Percentiles rank a stretch among this genome's conserved stretches.
Conservation (phyloP, 2,329 filamentous ascomycete species). For the Ceratocystis colombiana region DNA sequence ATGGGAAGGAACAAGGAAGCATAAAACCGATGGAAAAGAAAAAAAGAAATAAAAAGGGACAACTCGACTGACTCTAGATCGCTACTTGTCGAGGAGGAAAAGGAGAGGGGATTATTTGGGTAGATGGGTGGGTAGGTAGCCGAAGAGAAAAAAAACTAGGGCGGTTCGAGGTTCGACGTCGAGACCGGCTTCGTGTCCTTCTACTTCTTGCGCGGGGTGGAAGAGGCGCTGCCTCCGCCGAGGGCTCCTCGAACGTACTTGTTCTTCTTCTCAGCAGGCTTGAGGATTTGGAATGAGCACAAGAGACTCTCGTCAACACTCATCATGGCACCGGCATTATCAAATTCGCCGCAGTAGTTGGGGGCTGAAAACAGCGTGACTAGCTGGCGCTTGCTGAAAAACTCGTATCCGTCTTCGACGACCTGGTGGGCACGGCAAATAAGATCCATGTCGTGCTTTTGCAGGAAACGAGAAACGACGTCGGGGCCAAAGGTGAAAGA, state of each 20-base stretch:
- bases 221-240: constrained; percentile 35
- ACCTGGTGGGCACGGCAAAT: constrained; percentile 98
- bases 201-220: constrained; percentile 27
- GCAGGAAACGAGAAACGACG: constrained; percentile 91
- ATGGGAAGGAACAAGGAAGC: neutral
- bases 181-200: constrained; percentile 20
- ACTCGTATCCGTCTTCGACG: constrained; percentile 98
- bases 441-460: constrained; percentile 99
- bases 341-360: constrained; percentile 99
- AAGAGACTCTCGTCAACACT: constrained; percentile 96
- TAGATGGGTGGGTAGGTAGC: constrained; percentile 1
- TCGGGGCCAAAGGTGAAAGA: constrained; percentile 98
- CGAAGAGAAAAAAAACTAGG: constrained; percentile 19
- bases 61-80: constrained; percentile 2
- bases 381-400: constrained; percentile 96
- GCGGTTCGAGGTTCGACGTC: constrained; percentile 19
- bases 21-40: neutral
- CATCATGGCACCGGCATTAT: constrained; percentile 99
- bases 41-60: constrained; percentile 2
- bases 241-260: constrained; percentile 84
- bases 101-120: too few species aligned
- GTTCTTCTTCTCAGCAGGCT: constrained; percentile 99
- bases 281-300: constrained; percentile 99
- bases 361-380: constrained; percentile 96
- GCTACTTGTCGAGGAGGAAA: neutral